Conservation (phyloP, 1,284 basidiomycete genomes). For the Ceratobasidium sp. region DNA sequence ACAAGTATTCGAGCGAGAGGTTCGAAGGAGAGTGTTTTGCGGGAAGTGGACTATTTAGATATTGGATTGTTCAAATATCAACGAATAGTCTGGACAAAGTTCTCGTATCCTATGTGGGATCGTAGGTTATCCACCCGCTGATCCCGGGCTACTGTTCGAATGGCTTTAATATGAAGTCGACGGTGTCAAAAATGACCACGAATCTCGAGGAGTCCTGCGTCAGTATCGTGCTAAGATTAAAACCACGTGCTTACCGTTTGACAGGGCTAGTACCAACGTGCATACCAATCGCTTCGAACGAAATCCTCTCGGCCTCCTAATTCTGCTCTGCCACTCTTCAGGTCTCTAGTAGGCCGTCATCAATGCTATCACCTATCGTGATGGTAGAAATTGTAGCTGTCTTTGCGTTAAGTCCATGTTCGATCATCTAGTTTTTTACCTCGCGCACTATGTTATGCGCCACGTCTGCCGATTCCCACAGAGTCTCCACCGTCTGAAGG, state of each 20-base stretch:
- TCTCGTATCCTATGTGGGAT: conserved; percentile 87
- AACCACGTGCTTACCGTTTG: conserved; percentile 72
- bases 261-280: conserved; percentile 90
- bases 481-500: conserved; percentile 80
- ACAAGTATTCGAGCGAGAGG: conserved; percentile 85
- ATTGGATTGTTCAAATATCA: conserved; percentile 7
- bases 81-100: conserved; percentile 55
- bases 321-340: conserved; percentile 69
- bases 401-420: conserved; percentile 70
- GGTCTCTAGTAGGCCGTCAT: conserved; percentile 59
- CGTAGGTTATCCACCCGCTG: conserved; percentile 96
- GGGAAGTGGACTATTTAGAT: conserved; percentile 90
- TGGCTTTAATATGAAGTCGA: conserved; percentile 96
- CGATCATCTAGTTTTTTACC: conserved; percentile 79
- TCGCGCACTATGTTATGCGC: conserved; percentile 74
- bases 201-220: conserved; percentile 66
- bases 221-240: not conserved
- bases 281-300: conserved; percentile 86
- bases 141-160: conserved; percentile 90
- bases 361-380: conserved; percentile 55
- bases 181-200: conserved; percentile 85
- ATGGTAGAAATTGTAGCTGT: conserved; percentile 56
- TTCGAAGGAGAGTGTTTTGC: conserved; percentile 90
- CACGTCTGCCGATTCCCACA: conserved; percentile 77
- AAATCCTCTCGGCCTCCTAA: conserved; percentile 75